Conservation (phyloP, 2,329 filamentous ascomycete species). For the Fusarium compactum region DNA sequence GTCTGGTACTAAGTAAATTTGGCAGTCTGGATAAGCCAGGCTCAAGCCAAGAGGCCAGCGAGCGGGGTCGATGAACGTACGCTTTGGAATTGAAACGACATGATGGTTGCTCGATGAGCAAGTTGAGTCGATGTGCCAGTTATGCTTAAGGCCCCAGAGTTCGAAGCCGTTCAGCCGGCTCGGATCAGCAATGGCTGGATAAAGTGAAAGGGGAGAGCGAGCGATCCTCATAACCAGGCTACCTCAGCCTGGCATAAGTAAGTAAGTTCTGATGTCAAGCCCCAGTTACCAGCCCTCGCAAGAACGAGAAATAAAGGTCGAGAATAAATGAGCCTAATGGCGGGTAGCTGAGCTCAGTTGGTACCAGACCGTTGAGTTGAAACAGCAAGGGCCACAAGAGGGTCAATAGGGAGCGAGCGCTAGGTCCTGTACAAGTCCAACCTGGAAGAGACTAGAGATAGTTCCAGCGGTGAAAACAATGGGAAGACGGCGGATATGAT, state of each 20-base stretch:
- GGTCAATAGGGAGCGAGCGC: conserved; percentile 17
- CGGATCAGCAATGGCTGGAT: conserved; percentile 6
- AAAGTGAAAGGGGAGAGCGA: conserved; percentile 13
- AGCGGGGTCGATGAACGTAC: conserved; percentile 32
- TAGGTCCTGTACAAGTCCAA: background rate
- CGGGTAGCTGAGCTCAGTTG: conserved; percentile 13
- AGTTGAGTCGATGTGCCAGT: background rate
- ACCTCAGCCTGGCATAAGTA: conserved; percentile 14
- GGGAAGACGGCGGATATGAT: conserved; percentile 14
- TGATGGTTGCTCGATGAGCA: conserved; percentile 15
- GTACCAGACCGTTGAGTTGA: conserved; percentile 14
- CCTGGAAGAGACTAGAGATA: conserved; percentile 9
- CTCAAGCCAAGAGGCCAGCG: background rate
- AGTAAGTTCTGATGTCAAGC: background rate
- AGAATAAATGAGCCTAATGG: conserved; percentile 7
- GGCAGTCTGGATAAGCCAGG: conserved; percentile 9
- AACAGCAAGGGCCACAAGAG: conserved; percentile 12
- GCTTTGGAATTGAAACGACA: conserved; percentile 46
- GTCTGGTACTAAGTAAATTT: conserved; percentile 10
- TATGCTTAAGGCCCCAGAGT: conserved; percentile 1
- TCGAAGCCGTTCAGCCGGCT: background rate
- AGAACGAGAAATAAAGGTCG: conserved; percentile 8
- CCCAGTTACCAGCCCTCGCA: conserved; percentile 8
- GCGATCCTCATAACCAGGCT: conserved; percentile 13
- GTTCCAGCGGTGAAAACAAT: conserved; percentile 22